Evolutionary conservation across 148 eudicot species (phyloP), one percentile per base, ranked within the genome.

Genomic region (Camellia lanceoleosa): DNA sequence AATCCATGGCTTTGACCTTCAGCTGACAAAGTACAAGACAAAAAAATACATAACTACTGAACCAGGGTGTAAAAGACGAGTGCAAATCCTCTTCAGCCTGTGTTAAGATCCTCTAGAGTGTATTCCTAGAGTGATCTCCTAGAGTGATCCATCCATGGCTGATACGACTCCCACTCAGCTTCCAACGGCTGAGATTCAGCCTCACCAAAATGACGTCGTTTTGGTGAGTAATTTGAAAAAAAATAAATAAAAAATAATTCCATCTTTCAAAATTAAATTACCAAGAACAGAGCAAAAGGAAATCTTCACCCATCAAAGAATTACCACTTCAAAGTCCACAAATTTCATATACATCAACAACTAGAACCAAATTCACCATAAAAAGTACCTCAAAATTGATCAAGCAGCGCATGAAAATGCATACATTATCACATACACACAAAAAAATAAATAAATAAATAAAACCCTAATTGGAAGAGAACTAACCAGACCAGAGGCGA

Each of bases 401-500:
- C 0, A 3, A 51, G 3, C 55, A 49, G 13, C 47, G 2, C 14
- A 49, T 15, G n/a, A 30, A 16, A 16, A 43, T 73, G 44, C 43
- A 73, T 7, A 38, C 10, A 74, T 68, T 2, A 58, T 11, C 30
- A 23, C 30, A 23, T 0, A 23, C 30, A 23, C 30, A 0, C 30
- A 23, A 23, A 23, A 23, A 23, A 23, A 23, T n/a, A n/a, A n/a
- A 23, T 23, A 23, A 23, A 23, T 0, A 23, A 23, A 23, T 0
- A 23, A 3, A n/a, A 91, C 60, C 78, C 74, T 16, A 77, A 68
- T 60, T 11, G 67, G 18, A 61, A 60, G 68, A 70, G 8, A 0
- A 80, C 70, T 7, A 14, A 81, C 99, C 95, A 87, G 94, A 49
- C 98, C 99, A 63, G 97, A 82, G 78, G 98, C 80, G 61, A 96